These are phyloP conservation scores for Actinidia arguta DNA, from an alignment of 179 eudicot species.

Conservation along the genomic window DNA sequence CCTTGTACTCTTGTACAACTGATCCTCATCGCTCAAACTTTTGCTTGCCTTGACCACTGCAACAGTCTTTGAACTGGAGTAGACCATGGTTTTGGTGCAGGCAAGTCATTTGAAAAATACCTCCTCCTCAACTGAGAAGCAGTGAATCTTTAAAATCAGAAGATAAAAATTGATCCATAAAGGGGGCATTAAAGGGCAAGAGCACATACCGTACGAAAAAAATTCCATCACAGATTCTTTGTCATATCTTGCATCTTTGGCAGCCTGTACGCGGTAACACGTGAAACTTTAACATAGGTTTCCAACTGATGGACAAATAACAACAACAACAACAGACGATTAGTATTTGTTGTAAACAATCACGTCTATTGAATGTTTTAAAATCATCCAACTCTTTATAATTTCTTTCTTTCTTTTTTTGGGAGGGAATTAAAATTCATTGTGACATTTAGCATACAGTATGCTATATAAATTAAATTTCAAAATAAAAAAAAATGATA, in stretches of 20 bases:
- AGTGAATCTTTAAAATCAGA: not conserved
- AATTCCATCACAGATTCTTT: slow-evolving; percentile 94
- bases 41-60: slow-evolving; percentile 57
- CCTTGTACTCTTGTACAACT: slow-evolving; percentile 61
- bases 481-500: not conserved
- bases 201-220: slow-evolving; percentile 76
- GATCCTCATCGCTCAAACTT: slow-evolving; percentile 73
- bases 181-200: slow-evolving; percentile 8
- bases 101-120: slow-evolving; percentile 86
- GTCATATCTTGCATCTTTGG: slow-evolving; percentile 96
- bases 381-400: too few relatives aligned
- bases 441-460: not conserved
- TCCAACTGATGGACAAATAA: not conserved
- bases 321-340: not conserved
- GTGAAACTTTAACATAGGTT: not conserved
- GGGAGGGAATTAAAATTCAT: not conserved
- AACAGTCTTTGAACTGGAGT: slow-evolving; percentile 56
- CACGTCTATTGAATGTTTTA: too few relatives aligned
- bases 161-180: not conserved
- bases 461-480: not conserved
- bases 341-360: too few relatives aligned
- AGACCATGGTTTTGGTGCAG: slow-evolving; percentile 78
- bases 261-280: slow-evolving; percentile 68
- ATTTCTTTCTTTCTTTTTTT: too few relatives aligned
- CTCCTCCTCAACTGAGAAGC: slow-evolving; percentile 86